Evolutionary conservation across 495 filamentous ascomycete genomes (phyloP), one percentile per base, ranked within the genome.

Genomic region (Penicillium malachiteum): DNA sequence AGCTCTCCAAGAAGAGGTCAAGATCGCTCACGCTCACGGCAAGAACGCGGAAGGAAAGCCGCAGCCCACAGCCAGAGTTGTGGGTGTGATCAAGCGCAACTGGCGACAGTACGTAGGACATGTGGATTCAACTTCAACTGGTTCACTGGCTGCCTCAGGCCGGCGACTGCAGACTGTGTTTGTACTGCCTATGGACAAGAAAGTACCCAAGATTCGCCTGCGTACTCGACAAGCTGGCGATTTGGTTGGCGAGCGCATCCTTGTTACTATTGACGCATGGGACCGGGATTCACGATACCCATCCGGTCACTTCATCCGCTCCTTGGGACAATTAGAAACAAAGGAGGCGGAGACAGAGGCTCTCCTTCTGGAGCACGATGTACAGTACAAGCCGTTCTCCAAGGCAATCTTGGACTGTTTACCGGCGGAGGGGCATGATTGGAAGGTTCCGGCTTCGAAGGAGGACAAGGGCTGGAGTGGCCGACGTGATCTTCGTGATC

Each of bases 61-160:
- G 10, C 91, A 96, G 55, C 94, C 94, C 30, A 97, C 94, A 17
- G 95, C 95, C 11, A 87, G 82, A 68, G 90, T 97, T 16, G 94
- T 97, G 37, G 94, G 94, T 48, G 77, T 98, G 32, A 82, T 93
- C 60, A 96, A 96, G 70, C 82, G 95, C 35, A 96, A 96, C 67
- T 98, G 94, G 94, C 82, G 94, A 33, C 95, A 97, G 67, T 97
- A 97, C 62, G 94, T 98, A 35, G 94, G 94, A 11, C 91, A 96
- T 70, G 81, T 98, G 52, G 94, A 98, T 65, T 83, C 87, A 14
- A 88, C 85, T 12, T 96, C 95, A 12, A 87, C 90, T 37, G 83
- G 87, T 49, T 80, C 87, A 14, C 81, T 84, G 16, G 78, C 76
- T 5, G 86, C 81, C 39, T 83, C 91, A 52, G 87, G 89, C 35